Base-by-base conservation (phyloP, 345 rosid genomes). In the Chamaenerion angustifolium region DNA sequence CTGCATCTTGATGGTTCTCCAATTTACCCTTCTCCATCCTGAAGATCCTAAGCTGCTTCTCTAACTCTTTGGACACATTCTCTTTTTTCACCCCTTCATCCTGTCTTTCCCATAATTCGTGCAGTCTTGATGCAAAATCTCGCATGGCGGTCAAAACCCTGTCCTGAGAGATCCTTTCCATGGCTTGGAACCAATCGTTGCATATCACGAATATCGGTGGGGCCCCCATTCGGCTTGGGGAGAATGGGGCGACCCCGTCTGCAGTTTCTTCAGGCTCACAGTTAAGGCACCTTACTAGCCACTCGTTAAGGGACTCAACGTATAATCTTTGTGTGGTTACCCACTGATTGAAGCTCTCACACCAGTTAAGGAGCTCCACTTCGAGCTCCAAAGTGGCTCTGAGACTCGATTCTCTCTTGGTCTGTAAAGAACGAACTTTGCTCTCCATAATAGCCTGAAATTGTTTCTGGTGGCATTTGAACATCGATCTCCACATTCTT, bases 401-500 rank as follows among this genome's bases (percentile, higher is more conserved):
- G 55, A 90, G 58, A 44, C 94, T 82, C 0, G 89, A 76, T 61
- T 86, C 98, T 64, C 71, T 67, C 41, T 82, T 85, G 42, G 85
- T 87, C 55, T 66, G 81, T 16, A 86, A 73, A 59, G 72, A 67
- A 12, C 65, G 79, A 53, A 67, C 68, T 64, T 80, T 86, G 76
- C 95, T 82, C 71, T 83, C 96, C 93, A 79, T 78, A 45, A 86
- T 76, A n/a, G 87, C 92, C 51, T 72, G 88, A 52, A 86, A 76
- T 71, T 90, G 98, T 66, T 86, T 90, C 70, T 86, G 86, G 62
- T 90, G 98, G 72, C 98, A 90, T 61, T 71, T 81, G 16, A 81
- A 81, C 81, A 90, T 90, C 16, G 93, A 79, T 59, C 79, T 83
- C 98, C 98, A 90, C 98, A 90, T 90, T 66, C 81, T 83, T 65